Evolutionary conservation across 2,329 filamentous ascomycete species (phyloP).

Genomic region (Cytospora mali): DNA sequence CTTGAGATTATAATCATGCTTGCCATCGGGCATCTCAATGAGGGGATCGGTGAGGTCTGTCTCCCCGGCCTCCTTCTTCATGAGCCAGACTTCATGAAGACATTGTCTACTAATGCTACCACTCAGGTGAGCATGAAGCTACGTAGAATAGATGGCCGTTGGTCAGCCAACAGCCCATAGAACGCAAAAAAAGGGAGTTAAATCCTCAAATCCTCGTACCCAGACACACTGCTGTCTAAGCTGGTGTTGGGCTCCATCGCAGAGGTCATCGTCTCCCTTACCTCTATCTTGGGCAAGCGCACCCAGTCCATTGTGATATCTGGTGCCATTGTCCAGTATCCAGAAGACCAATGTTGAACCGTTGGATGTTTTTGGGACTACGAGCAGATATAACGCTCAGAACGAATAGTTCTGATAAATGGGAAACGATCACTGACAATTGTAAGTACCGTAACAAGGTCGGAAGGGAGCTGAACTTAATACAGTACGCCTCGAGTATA

Average conservation of each 20-base stretch:
- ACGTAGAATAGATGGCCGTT: not conserved
- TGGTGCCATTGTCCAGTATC: not conserved
- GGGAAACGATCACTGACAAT: not conserved
- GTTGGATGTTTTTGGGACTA: not conserved
- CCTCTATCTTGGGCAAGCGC: conserved; percentile 60
- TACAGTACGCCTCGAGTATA: not conserved
- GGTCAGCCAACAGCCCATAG: not conserved
- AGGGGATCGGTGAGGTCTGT: conserved; percentile 69
- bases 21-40: conserved; percentile 68
- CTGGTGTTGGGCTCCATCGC: conserved; percentile 1
- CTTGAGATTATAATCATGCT: conserved; percentile 70
- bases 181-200: conserved; percentile 18
- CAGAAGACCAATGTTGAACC: not conserved
- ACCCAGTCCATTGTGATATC: conserved; percentile 44
- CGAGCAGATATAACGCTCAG: not conserved
- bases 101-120: conserved; percentile 74
- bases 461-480: not conserved
- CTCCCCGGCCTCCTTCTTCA: conserved; percentile 55
- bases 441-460: not conserved
- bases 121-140: conserved; percentile 81
- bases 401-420: not conserved
- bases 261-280: conserved; percentile 34
- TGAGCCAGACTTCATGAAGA: conserved; percentile 73
- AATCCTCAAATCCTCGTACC: not conserved
- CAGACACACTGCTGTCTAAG: conserved; percentile 19